Base-by-base conservation (phyloP, 352 stramenopile species). In the Pythium rhizo-oryzae region DNA sequence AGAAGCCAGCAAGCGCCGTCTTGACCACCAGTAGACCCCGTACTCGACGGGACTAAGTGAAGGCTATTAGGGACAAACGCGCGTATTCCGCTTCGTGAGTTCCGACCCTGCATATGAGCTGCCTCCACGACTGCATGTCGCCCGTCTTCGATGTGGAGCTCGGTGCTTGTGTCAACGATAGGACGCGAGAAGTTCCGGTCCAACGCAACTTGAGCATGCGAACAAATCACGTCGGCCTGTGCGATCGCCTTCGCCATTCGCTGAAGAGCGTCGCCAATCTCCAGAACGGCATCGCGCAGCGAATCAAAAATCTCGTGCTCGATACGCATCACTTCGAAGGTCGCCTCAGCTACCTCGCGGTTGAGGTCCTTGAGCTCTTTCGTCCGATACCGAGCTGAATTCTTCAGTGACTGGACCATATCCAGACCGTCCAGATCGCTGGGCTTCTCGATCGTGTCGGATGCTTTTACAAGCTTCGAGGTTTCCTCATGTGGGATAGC, bases 41-140 rank as follows among this genome's bases (percentile, higher is more conserved):
- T 23, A 41, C n/a, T n/a, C 8, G 60, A 46, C 21, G 58, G 51
- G 4, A 54, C 44, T 33, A 85, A 66, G 50, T 93, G 85, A n/a
- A 93, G 41, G 70, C 82, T 92, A 68, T 93, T 93, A 1, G 85
- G 83, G 0, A 92, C 82, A 57, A 93, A 93, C 35, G 85, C 61
- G 8, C 83, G 79, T 66, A 13, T 37, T 1, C 85, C 80, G 13
- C 59, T 46, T 47, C 24, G 50, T 13, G 82, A 88, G 60, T 87
- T 91, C 9, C 59, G 74, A 15, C 80, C 81, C 56, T 75, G 72
- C 13, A 84, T 62, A 28, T 93, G 85, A 0, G 83, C 85, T 15
- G 79, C 75, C 55, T 91, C 83, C 0, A 93, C 85, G 8, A 93
- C 82, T 13, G 76, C 77, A 62, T 93, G 85, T 2, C 85, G 80